These are phyloP conservation scores for Nannizziopsis barbatae DNA, from an alignment of 2,329 filamentous ascomycete species.

Conservation along the genomic window DNA sequence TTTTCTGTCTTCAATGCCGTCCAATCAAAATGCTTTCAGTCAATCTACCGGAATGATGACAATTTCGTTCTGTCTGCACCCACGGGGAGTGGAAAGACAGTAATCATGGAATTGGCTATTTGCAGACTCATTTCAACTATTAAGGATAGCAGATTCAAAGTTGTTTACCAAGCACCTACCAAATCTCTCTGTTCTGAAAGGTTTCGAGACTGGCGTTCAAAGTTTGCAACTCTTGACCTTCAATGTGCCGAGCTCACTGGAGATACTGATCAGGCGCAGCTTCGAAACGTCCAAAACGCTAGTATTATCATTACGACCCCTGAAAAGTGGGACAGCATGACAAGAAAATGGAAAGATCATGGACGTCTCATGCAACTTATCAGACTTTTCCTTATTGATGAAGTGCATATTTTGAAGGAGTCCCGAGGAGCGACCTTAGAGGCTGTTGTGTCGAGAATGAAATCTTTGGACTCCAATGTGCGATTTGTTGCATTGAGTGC, in stretches of 20 bases:
- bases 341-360: conserved; percentile 76
- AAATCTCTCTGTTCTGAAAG: conserved; percentile 73
- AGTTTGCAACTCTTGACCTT: conserved; percentile 57
- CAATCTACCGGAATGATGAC: conserved; percentile 55
- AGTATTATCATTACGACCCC: conserved; percentile 79
- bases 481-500: conserved; percentile 74
- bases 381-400: conserved; percentile 72
- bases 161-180: conserved; percentile 74
- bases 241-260: conserved; percentile 69
- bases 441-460: conserved; percentile 78
- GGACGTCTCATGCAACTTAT: conserved; percentile 61
- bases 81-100: conserved; percentile 78
- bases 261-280: conserved; percentile 58
- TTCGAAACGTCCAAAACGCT: conserved; percentile 58
- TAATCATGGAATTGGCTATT: conserved; percentile 68
- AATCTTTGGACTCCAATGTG: conserved; percentile 61
- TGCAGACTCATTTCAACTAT: conserved; percentile 54
- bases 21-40: conserved; percentile 65
- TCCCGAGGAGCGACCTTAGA: conserved; percentile 67
- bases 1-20: conserved; percentile 70
- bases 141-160: conserved; percentile 56
- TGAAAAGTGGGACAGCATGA: conserved; percentile 87
- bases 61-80: conserved; percentile 73
- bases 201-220: conserved; percentile 63
- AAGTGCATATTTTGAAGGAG: conserved; percentile 79